A percentile compares a stretch with the other conserved stretches of the same genome.
These are phyloP conservation scores for Fusarium guadeloupense DNA, from an alignment of 2,329 filamentous ascomycete genomes.

Conservation along the genomic window DNA sequence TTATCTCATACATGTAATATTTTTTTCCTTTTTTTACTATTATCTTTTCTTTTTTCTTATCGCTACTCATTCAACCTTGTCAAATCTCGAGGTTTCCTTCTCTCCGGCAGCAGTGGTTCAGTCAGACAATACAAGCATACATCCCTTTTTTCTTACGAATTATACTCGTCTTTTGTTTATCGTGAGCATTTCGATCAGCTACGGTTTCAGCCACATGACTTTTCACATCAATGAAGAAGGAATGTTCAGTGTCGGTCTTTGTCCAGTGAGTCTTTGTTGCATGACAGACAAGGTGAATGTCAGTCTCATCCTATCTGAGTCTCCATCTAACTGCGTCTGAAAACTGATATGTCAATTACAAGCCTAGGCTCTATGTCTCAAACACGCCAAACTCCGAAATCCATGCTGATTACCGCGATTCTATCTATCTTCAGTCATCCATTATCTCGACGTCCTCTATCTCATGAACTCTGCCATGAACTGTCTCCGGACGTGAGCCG, in stretches of 20 bases:
- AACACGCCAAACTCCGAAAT: conserved; percentile 22
- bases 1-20: conserved; percentile 46
- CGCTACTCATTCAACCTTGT: conserved; percentile 29
- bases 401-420: background rate
- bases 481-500: background rate
- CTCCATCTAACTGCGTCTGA: background rate
- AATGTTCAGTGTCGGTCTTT: conserved; percentile 16
- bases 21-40: conserved; percentile 39
- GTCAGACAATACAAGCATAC: conserved; percentile 42
- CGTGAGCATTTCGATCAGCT: conserved; percentile 21
- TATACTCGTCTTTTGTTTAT: conserved; percentile 12
- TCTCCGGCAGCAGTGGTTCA: conserved; percentile 43
- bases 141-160: conserved; percentile 32
- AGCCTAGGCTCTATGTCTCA: conserved; percentile 12
- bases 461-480: background rate
- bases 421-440: background rate
- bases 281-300: conserved; percentile 3
- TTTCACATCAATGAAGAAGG: conserved; percentile 12
- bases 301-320: conserved; percentile 4
- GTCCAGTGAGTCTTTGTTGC: background rate
- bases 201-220: conserved; percentile 16
- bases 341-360: conserved; percentile 20
- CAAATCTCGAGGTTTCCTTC: conserved; percentile 40
- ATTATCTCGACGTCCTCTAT: conserved; percentile 12
- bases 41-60: conserved; percentile 36